Percentiles rank a stretch among this genome's conserved stretches.
phyloP scores from a whole-genome alignment of 306 rosid genomes.

The Lagenaria siceraria region DNA sequence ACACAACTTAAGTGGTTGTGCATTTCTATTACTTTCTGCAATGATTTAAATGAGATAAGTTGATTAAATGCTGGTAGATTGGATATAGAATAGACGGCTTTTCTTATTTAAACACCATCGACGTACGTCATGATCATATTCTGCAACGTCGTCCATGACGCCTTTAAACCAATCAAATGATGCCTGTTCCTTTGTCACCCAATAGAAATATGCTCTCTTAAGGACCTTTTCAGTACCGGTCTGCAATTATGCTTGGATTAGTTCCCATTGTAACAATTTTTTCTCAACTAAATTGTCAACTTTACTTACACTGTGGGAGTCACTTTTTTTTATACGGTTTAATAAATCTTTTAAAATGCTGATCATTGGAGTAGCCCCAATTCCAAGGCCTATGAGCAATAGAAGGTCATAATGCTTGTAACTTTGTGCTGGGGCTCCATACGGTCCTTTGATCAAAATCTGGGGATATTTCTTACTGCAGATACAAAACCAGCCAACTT shows the following conservation, averaged over 20 bases:
- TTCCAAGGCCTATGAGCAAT: slow-evolving; percentile 56
- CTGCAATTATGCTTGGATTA: background rate
- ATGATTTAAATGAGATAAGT: slow-evolving; percentile 7
- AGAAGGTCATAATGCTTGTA: slow-evolving; percentile 49
- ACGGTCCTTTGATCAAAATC: slow-evolving; percentile 56
- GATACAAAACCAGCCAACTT: background rate
- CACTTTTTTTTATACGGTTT: slow-evolving; percentile 27
- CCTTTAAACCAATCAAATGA: slow-evolving; percentile 83
- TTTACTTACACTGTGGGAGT: slow-evolving; percentile 4
- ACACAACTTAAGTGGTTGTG: slow-evolving; percentile 58
- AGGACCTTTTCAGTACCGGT: slow-evolving; percentile 19
- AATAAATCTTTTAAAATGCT: slow-evolving; percentile 56
- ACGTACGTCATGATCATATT: slow-evolving; percentile 34
- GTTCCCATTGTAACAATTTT: background rate
- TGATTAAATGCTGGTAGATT: background rate
- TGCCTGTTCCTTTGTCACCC: slow-evolving; percentile 64
- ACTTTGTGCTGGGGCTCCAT: slow-evolving; percentile 67
- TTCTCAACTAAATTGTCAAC: background rate
- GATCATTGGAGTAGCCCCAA: slow-evolving; percentile 68
- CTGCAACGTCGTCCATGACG: slow-evolving; percentile 63
- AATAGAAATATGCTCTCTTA: slow-evolving; percentile 52
- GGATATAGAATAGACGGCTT: slow-evolving; percentile 3
- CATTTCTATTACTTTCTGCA: slow-evolving; percentile 53
- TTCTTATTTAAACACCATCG: background rate
- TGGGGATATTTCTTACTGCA: slow-evolving; percentile 29